Base-by-base conservation (phyloP, 2,329 filamentous ascomycete species). In the Scorias spongiosa region DNA sequence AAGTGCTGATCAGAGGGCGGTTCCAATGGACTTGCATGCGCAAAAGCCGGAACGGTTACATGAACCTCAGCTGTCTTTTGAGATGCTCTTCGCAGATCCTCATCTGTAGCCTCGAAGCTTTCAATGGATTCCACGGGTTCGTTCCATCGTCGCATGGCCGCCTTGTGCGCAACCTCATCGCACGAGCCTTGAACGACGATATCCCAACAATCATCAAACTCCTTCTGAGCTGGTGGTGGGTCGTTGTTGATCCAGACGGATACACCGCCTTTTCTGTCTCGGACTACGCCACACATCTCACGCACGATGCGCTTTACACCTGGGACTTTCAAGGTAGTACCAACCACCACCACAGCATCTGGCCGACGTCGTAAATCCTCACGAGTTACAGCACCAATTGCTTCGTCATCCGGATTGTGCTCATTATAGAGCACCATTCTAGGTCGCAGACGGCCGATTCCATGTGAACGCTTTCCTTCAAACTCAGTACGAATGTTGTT, bases 401-500 rank as follows among this genome's bases (percentile, higher is more conserved):
- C 89, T 54, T 95, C 89, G 52, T 91, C 86, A 51, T 98, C 91
- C 0, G 91, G 91, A 58, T 96, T 95, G 60, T 85, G 82, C 62
- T 98, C 91, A 60, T 96, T 95, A 68, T 98, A 98, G 9, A 98
- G 73, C 4, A 96, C 89, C 68, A 98, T 95, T 45, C 91, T 78
- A 17, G 91, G 91, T 17, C 91, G 78, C 49, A 98, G 68, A 48
- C 84, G 79, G 37, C 91, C 91, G 54, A 98, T 83, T 1, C 91
- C 91, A 57, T 95, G 91, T 57, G 88, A 93, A 46, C 91, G 79
- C 64, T 94, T 89, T 41, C 88, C 87, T 10, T 80, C 83, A 49
- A 78, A 71, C 4, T 73, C 71, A 12, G 81, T 84, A 55, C 91
- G 83, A 40, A 88, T 75, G 46, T 76, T 65, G 58, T 98, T 89